Evolutionary conservation across 805 yeast genomes (phyloP), one percentile per base, ranked within the genome.

Genomic region (Wickerhamiella dianesei): DNA sequence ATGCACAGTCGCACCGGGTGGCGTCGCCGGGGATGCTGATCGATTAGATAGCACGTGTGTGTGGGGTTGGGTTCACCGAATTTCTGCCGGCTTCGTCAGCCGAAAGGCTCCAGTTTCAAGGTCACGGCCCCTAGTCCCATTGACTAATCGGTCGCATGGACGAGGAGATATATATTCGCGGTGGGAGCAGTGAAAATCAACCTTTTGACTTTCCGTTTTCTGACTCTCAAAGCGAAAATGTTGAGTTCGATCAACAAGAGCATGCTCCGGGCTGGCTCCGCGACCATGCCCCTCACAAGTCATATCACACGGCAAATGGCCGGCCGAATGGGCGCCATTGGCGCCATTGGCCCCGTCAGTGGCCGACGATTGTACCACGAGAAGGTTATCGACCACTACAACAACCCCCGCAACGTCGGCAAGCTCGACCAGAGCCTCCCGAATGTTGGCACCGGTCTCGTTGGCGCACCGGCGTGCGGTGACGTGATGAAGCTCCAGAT

Each of bases 401-500:
- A 84, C 59, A 88, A 89, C 69, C 98, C 98, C 51, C 77, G 98
- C 66, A 92, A 92, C 62, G 97, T 92, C 21, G 98, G 98, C 16
- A 76, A 95, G 4, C 68, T 92, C 65, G 86, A 88, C 67, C 87
- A 88, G 66, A 73, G 71, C 46, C 74, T 76, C 49, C 59, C 67
- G 16, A 76, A 79, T 55, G 96, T 92, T 12, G 98, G 98, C 40
- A 92, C 97, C 1, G 98, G 98, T 1, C 73, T 92, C 41, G 98
- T 92, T 14, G 98, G 98, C 48, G 97, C 98, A 0, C 97, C 98
- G 47, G 98, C 98, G 0, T 92, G 98, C 69, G 98, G 98, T 47
- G 98, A 92, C 70, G 98, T 92, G 41, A 92, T 92, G 96, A 82
- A 94, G 68, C 74, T 92, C 54, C 97, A 92, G 65, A 92, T 92